Evolutionary conservation across 164 flowering plant species (phyloP).

Genomic region (Liriodendron chinense): DNA sequence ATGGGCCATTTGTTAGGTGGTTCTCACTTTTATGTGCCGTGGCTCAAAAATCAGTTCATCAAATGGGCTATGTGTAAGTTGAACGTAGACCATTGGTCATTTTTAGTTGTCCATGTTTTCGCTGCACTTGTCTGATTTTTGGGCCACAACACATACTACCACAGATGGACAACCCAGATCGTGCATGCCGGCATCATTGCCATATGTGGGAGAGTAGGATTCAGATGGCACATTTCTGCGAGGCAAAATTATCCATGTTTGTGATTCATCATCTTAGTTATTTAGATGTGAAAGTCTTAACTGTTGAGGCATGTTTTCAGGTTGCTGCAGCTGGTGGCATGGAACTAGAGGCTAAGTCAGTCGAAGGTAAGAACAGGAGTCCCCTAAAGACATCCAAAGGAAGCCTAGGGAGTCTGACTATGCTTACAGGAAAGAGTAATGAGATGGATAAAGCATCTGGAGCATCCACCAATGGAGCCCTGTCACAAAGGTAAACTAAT

Average conservation of each 20-base stretch:
- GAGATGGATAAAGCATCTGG: slow-evolving; percentile 42
- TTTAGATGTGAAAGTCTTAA: background rate
- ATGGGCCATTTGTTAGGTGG: too few relatives aligned
- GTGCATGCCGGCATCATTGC: too few relatives aligned
- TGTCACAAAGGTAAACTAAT: slow-evolving; percentile 24
- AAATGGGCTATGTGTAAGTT: too few relatives aligned
- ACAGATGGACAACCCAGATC: background rate
- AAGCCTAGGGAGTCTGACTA: slow-evolving; percentile 50
- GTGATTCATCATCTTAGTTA: background rate
- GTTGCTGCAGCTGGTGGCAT: slow-evolving; percentile 19
- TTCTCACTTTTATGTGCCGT: too few relatives aligned
- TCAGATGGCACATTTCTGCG: background rate
- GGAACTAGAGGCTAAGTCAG: slow-evolving; percentile 26
- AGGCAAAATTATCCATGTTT: background rate
- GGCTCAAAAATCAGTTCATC: too few relatives aligned
- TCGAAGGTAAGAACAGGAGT: slow-evolving; percentile 22
- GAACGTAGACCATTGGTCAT: too few relatives aligned
- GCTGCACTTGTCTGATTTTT: too few relatives aligned
- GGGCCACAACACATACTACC: too few relatives aligned
- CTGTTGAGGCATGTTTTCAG: slow-evolving; percentile 15
- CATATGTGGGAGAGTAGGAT: background rate
- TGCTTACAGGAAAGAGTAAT: slow-evolving; percentile 42
- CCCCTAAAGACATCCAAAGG: slow-evolving; percentile 33
- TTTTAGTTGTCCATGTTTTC: too few relatives aligned
- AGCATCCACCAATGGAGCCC: slow-evolving; percentile 24